A percentile compares a stretch with the other conserved stretches of the same genome.
Conservation (phyloP, 345 rosid species). For the Melaleuca quinquenervia region DNA sequence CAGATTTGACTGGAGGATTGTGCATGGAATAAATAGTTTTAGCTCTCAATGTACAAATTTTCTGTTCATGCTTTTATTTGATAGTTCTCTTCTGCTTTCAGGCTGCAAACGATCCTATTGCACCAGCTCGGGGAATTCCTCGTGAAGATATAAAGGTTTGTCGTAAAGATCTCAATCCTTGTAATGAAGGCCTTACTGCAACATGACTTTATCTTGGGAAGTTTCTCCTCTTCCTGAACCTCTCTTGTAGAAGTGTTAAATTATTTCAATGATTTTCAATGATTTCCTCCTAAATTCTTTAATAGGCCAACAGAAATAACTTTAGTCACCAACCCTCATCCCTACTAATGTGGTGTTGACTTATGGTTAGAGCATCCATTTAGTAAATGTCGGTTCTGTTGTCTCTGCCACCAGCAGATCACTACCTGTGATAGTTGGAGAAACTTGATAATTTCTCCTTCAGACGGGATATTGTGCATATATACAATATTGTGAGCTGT, state of each 20-base stretch:
- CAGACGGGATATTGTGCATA: background rate
- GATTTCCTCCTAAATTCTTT: background rate
- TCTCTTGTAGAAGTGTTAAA: background rate
- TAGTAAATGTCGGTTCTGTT: background rate
- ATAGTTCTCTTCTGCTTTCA: constrained; percentile 2
- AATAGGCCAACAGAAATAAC: background rate
- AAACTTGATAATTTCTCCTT: background rate
- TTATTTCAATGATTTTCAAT: background rate
- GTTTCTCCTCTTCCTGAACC: background rate
- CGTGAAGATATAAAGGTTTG: constrained; percentile 76
- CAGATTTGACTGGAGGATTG: background rate
- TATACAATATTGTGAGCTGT: background rate
- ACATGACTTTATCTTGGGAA: background rate
- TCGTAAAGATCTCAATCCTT: background rate
- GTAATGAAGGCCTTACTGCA: background rate
- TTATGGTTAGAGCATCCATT: background rate
- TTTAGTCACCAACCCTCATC: background rate
- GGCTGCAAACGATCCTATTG: constrained; percentile 90
- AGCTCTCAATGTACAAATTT: background rate
- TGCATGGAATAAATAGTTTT: background rate
- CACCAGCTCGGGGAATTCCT: constrained; percentile 81
- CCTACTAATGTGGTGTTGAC: background rate
- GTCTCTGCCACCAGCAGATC: background rate
- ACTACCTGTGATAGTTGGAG: background rate
- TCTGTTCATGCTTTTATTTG: background rate